Conservation (phyloP, 2,329 filamentous ascomycete genomes). For the Calcarisporium arbuscula region DNA sequence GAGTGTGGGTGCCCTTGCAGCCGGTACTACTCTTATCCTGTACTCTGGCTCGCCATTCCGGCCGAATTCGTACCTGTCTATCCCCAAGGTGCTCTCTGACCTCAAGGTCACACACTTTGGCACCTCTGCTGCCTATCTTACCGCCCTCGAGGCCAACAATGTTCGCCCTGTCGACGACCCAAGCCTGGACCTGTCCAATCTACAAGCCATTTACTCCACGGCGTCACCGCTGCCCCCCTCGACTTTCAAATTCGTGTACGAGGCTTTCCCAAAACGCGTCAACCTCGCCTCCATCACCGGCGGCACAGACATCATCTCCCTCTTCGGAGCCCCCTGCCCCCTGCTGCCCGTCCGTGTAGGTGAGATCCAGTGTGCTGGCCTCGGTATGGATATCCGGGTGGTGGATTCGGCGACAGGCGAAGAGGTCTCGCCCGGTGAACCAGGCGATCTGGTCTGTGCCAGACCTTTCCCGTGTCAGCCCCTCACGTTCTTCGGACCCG, state of each 20-base stretch:
- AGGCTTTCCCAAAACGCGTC: slow-evolving; percentile 69
- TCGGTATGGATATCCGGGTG: slow-evolving; percentile 70
- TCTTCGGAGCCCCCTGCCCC: slow-evolving; percentile 82
- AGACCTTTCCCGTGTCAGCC: slow-evolving; percentile 87
- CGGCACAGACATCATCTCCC: slow-evolving; percentile 91
- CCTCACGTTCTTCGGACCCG: slow-evolving; percentile 74
- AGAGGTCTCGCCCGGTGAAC: slow-evolving; percentile 52
- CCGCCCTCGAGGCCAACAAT: slow-evolving; percentile 74
- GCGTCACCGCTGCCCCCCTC: slow-evolving; percentile 88
- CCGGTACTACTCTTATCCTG: slow-evolving; percentile 74
- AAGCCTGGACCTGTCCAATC: slow-evolving; percentile 50
- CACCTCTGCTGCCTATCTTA: slow-evolving; percentile 90
- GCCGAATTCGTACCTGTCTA: slow-evolving; percentile 70
- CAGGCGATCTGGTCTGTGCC: slow-evolving; percentile 84
- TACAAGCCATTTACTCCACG: slow-evolving; percentile 89
- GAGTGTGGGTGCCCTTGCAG: slow-evolving; percentile 79
- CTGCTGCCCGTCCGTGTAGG: slow-evolving; percentile 66
- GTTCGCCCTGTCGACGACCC: slow-evolving; percentile 50
- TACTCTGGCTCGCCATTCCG: slow-evolving; percentile 92
- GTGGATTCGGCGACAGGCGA: slow-evolving; percentile 53
- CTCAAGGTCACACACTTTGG: slow-evolving; percentile 87
- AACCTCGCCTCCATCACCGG: slow-evolving; percentile 92
- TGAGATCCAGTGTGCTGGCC: slow-evolving; percentile 70
- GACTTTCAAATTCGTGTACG: slow-evolving; percentile 86
- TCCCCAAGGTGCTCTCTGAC: slow-evolving; percentile 75